phyloP scores from a whole-genome alignment of 768 basidiomycete genomes.

The Crucibulum laeve region DNA sequence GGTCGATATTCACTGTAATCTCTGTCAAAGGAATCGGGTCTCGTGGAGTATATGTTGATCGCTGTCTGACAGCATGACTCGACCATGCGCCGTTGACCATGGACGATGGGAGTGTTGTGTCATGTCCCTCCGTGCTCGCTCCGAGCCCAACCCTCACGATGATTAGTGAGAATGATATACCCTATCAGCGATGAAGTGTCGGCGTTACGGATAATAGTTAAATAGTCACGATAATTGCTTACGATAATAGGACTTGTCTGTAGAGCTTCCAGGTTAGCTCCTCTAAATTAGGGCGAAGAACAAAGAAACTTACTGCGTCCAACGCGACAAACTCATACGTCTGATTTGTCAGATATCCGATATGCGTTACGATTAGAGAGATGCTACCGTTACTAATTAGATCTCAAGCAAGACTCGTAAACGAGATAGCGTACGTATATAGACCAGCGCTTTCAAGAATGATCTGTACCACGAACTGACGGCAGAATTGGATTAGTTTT shows the following conservation, averaged over 20 bases:
- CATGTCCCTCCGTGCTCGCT: too few species aligned
- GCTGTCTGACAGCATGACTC: too few species aligned
- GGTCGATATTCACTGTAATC: too few species aligned
- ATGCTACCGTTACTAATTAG: background rate
- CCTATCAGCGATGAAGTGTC: background rate
- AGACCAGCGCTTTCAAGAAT: constrained; percentile 2
- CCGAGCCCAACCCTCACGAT: background rate
- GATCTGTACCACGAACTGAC: background rate
- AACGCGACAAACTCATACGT: background rate
- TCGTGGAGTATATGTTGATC: too few species aligned
- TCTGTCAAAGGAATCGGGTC: too few species aligned
- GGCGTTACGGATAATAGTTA: background rate
- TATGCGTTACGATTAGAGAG: background rate
- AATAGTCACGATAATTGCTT: background rate
- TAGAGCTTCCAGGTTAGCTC: background rate
- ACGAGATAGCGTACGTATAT: background rate
- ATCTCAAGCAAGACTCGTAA: too few species aligned
- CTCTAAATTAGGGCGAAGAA: background rate
- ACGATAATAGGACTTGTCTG: background rate
- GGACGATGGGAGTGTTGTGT: too few species aligned
- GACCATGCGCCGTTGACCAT: too few species aligned
- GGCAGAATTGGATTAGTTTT: background rate
- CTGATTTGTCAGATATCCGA: background rate
- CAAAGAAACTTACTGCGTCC: background rate
- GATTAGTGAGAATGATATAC: background rate